Evolutionary conservation across 495 filamentous ascomycete species (phyloP).

Genomic region (Tricharina praecox): DNA sequence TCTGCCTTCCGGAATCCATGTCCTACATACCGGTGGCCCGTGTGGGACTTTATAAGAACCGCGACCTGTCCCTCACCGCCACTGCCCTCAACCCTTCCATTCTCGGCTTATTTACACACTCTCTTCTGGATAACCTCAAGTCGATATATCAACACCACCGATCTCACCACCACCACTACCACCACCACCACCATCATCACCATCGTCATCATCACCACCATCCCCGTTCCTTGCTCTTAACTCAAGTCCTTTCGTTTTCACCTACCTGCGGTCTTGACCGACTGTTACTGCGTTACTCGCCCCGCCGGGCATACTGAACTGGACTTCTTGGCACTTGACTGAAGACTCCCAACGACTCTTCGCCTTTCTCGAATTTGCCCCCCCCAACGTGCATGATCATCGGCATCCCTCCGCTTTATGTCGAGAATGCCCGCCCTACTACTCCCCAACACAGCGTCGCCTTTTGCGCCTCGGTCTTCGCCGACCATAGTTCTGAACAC

Average conservation of each 20-base stretch:
- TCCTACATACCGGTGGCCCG: not conserved
- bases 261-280: too few relatives aligned
- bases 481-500: conserved; percentile 86
- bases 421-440: conserved; percentile 70
- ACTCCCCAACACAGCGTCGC: conserved; percentile 84
- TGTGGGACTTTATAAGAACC: conserved; percentile 16
- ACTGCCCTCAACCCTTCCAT: conserved; percentile 19
- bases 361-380: not conserved
- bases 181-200: not conserved
- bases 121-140: conserved; percentile 13
- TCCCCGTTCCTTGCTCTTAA: not conserved
- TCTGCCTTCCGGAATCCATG: not conserved
- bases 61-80: conserved; percentile 4
- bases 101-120: conserved; percentile 23
- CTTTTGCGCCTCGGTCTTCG: conserved; percentile 88
- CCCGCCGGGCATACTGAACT: too few relatives aligned
- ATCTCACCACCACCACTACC: not conserved
- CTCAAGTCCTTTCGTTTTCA: too few relatives aligned
- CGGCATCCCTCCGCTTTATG: conserved; percentile 12
- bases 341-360: not conserved
- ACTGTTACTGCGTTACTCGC: too few relatives aligned
- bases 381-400: not conserved
- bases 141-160: conserved; percentile 4
- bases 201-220: too few relatives aligned
- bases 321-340: too few relatives aligned